Conservation (phyloP, 768 basidiomycete species). For the Boletus tylopilopsis region DNA sequence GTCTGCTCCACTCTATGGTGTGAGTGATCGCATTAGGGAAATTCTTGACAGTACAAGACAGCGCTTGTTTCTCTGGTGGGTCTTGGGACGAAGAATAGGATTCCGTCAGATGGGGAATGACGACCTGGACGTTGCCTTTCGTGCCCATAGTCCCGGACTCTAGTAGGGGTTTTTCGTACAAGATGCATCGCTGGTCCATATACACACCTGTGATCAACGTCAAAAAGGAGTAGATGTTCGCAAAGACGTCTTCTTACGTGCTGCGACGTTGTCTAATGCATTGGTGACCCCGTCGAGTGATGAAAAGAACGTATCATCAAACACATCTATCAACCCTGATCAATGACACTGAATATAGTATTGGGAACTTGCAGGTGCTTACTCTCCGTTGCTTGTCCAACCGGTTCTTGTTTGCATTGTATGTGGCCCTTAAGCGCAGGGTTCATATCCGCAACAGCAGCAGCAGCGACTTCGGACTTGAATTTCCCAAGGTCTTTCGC, state of each 20-base stretch:
- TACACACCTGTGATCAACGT: conserved; percentile 65
- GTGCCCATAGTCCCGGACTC: conserved; percentile 98
- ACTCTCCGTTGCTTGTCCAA: conserved; percentile 93
- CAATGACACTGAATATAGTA: conserved; percentile 8
- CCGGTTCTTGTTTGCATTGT: conserved; percentile 84
- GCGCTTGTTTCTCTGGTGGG: conserved; percentile 96
- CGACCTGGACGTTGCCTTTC: conserved; percentile 95
- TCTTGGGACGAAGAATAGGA: conserved; percentile 98
- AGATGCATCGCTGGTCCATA: conserved; percentile 98
- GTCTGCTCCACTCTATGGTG: conserved; percentile 98
- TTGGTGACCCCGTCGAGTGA: conserved; percentile 93
- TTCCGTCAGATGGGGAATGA: conserved; percentile 92
- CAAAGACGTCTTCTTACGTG: conserved; percentile 55
- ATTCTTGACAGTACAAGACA: conserved; percentile 97
- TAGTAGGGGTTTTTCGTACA: conserved; percentile 91
- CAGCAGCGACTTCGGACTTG: conserved; percentile 92
- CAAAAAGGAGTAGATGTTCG: not conserved
- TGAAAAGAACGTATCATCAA: conserved; percentile 85
- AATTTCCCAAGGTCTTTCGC: conserved; percentile 95
- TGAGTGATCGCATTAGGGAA: conserved; percentile 98
- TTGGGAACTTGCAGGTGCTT: conserved; percentile 28
- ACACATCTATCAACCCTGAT: conserved; percentile 62
- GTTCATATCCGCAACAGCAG: conserved; percentile 95
- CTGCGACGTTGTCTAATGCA: conserved; percentile 94
- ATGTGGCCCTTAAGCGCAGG: conserved; percentile 86